Evolutionary conservation across 1,284 basidiomycete genomes (phyloP).

Genomic region (Sporisorium iseilematis-ciliati): DNA sequence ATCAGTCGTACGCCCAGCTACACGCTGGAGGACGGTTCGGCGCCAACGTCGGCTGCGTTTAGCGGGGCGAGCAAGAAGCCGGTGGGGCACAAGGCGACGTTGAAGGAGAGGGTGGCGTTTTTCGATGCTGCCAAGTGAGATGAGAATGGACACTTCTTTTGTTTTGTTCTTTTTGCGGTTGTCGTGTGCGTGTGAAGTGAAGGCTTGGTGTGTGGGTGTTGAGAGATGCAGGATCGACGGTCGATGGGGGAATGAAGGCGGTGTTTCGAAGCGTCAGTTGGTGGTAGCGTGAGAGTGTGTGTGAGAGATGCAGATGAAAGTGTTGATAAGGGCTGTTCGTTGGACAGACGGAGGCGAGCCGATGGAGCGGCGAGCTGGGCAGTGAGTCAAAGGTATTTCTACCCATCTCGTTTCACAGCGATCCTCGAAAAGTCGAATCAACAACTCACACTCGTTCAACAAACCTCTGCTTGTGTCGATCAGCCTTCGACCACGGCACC

Average conservation of each 20-base stretch:
- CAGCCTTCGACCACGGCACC: too few species aligned
- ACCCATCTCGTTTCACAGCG: background rate
- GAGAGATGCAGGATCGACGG: too few species aligned
- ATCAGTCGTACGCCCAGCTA: slow-evolving; percentile 28
- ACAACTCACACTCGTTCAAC: too few species aligned
- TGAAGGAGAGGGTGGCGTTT: slow-evolving; percentile 58
- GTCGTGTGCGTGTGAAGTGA: too few species aligned
- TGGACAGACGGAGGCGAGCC: too few species aligned
- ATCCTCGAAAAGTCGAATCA: background rate
- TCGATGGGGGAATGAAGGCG: too few species aligned
- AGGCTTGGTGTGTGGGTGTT: background rate
- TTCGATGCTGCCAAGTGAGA: slow-evolving; percentile 49
- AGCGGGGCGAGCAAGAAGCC: slow-evolving; percentile 28
- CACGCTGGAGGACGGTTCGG: slow-evolving; percentile 10
- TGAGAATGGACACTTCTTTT: background rate
- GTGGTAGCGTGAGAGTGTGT: too few species aligned
- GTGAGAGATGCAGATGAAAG: too few species aligned
- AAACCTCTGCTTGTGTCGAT: too few species aligned
- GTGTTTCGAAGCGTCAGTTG: too few species aligned
- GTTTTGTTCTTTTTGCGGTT: background rate
- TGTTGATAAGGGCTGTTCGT: too few species aligned
- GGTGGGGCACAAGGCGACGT: slow-evolving; percentile 36
- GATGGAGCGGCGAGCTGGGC: too few species aligned
- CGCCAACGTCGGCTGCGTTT: slow-evolving; percentile 27
- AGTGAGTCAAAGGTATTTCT: background rate